These are phyloP conservation scores for Serendipita indica DNA, from an alignment of 768 basidiomycete species.

Conservation along the genomic window DNA sequence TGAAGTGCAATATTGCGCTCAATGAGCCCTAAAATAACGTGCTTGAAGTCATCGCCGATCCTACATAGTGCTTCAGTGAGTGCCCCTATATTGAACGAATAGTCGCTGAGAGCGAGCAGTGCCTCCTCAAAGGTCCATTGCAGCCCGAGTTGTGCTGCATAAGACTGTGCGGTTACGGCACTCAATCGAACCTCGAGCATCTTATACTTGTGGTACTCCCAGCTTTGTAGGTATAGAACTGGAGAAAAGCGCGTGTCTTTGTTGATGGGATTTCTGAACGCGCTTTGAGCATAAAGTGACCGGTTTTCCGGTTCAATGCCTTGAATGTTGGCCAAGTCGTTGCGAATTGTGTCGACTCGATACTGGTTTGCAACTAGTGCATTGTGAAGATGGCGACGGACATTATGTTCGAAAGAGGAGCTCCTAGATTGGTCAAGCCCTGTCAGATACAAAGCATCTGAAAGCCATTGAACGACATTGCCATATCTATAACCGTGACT, in stretches of 20 bases:
- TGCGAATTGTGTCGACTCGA: neutral
- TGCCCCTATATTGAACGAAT: too few relatives aligned
- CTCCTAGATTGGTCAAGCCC: neutral
- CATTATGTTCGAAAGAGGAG: neutral
- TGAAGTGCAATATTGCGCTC: too few relatives aligned
- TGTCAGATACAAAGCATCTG: neutral
- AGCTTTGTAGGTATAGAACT: conserved; percentile 10
- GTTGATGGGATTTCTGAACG: neutral
- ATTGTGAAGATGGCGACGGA: neutral
- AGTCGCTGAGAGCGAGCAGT: conserved; percentile 7
- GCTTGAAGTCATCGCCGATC: too few relatives aligned
- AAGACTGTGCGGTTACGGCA: neutral
- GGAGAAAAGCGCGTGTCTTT: neutral
- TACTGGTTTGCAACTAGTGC: neutral
- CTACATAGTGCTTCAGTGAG: too few relatives aligned
- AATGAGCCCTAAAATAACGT: too few relatives aligned
- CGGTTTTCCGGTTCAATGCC: neutral
- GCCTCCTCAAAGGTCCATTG: neutral
- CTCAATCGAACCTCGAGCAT: neutral
- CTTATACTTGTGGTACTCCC: neutral
- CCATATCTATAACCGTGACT: neutral
- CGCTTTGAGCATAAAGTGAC: neutral
- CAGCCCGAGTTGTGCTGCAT: neutral
- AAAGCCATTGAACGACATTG: neutral
- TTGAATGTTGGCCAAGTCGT: neutral